phyloP scores from a whole-genome alignment of 805 yeast species.

The Brettanomyces anomalus region DNA sequence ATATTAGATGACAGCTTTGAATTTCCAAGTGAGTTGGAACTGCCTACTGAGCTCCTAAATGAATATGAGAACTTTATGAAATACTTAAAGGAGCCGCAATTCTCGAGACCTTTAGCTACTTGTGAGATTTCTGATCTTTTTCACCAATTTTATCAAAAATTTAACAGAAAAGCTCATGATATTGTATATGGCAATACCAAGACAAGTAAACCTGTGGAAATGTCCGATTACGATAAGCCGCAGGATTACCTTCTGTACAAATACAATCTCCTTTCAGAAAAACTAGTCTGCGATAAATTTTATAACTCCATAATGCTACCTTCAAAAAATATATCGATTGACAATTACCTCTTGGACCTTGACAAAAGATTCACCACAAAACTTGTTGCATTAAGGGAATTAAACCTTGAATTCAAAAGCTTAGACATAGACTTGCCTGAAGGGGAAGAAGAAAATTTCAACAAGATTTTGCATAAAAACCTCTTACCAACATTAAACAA shows the following conservation, averaged over 20 bases:
- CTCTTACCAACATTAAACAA: conserved; percentile 24
- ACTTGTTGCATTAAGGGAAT: conserved; percentile 16
- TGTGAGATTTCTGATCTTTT: conserved; percentile 27
- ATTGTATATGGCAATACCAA: conserved; percentile 12
- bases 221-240: conserved; percentile 15
- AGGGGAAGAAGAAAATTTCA: conserved; percentile 17
- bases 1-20: conserved; percentile 11
- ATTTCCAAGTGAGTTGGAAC: conserved; percentile 12
- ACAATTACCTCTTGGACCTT: conserved; percentile 21
- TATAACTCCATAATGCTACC: conserved; percentile 27
- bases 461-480: conserved; percentile 11
- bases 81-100: conserved; percentile 27
- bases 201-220: conserved; percentile 11
- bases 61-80: conserved; percentile 21
- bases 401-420: conserved; percentile 17
- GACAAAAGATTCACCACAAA: conserved; percentile 20
- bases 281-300: conserved; percentile 25
- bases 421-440: conserved; percentile 23
- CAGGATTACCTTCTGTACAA: conserved; percentile 12
- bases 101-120: conserved; percentile 26
- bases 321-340: conserved; percentile 19
- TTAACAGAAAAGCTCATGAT: conserved; percentile 13
- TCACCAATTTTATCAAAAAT: conserved; percentile 25
- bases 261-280: conserved; percentile 23
- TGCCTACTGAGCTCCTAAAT: conserved; percentile 19